Base-by-base conservation (phyloP, 306 rosid genomes). In the Hippophae gyantsensis region DNA sequence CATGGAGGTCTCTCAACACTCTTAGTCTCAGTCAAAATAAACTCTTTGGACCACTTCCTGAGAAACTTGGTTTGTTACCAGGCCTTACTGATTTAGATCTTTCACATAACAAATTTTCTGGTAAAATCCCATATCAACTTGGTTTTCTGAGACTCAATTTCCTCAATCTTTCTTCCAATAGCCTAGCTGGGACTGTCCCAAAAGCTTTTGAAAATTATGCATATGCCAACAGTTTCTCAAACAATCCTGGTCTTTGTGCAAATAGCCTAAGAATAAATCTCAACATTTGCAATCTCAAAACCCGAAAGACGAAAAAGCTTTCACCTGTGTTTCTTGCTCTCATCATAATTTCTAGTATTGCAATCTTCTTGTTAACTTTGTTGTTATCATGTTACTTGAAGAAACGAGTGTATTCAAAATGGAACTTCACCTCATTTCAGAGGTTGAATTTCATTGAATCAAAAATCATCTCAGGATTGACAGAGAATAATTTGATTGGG, bases 391-490 rank as follows among this genome's bases (percentile, higher is more conserved):
- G 58, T 64, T 67, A 52, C 64, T 13, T 54, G 42, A 77, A 66
- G 57, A 73, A 74, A 65, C 76, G 75, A 44, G 58, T 64, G 7
- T 71, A 76, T 42, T 53, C 69, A 5, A 71, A 68, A 56, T 87
- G 93, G 96, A 87, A 87, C 73, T 67, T 87, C 58, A 76, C 58
- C 53, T 48, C 79, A 51, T 92, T 92, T 66, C 95, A 92, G 67
- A 85, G 67, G 73, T 58, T 81, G 54, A 60, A 69, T 57, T 92
- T 92, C 84, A 79, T 73, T 4, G 74, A 73, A 64, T 65, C 83
- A 11, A 72, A 78, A 25, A 82, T 92, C 10, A 64, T 80, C 13
- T 71, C 87, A 7, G 75, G 73, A 43, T 48, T 82, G 46, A 72
- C n/a, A 0, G 77, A 72, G 23, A 49, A 63, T 12, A 78, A 87